These are phyloP conservation scores for Triticum aestivum DNA, from an alignment of 176 grass and related monocot species.

Conservation along the genomic window IWGSC_CS_RefSeq_v2.1 NC_057810.1:601776315-601776814, in stretches of 20 bases:
- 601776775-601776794: background rate
- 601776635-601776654: background rate
- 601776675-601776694: background rate
- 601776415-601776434: constrained; percentile 21
- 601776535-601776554: constrained; percentile 86
- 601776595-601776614: constrained; percentile 91
- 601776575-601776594: constrained; percentile 92
- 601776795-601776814: constrained; percentile 1
- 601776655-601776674: background rate
- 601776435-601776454: constrained; percentile 9
- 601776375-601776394: background rate
- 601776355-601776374: constrained; percentile 20
- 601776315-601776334: background rate
- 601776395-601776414: background rate
- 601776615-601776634: constrained; percentile 27
- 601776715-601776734: constrained; percentile 1
- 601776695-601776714: constrained; percentile 12
- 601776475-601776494: constrained; percentile 4
- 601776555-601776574: constrained; percentile 99
- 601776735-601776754: background rate
- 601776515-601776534: constrained; percentile 98
- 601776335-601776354: constrained; percentile 5
- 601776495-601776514: constrained; percentile 75
- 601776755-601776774: background rate
- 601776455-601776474: background rate